A percentile compares a stretch with the other conserved stretches of the same genome.
Conservation (phyloP, 768 basidiomycete species). For the Brasilioporus rufonigricans region DNA sequence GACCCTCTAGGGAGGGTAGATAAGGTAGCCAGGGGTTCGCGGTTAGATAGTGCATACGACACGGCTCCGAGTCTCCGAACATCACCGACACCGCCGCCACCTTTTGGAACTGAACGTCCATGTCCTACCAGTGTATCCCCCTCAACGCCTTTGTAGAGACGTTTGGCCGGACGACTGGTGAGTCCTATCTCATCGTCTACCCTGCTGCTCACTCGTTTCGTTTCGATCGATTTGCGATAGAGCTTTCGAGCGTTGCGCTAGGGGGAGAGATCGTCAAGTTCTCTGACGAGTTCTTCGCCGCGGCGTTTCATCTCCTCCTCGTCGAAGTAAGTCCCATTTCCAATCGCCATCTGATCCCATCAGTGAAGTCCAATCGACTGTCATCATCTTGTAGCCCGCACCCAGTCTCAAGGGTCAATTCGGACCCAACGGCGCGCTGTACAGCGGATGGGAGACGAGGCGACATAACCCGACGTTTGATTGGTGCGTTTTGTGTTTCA, state of each 20-base stretch:
- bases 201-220: background rate
- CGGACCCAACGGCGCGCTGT: slow-evolving; percentile 92
- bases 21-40: too few relatives aligned
- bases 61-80: too few relatives aligned
- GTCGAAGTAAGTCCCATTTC: slow-evolving; percentile 56
- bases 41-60: too few relatives aligned
- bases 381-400: too few relatives aligned
- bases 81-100: background rate
- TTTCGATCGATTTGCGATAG: slow-evolving; percentile 37
- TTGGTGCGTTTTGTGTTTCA: slow-evolving; percentile 70
- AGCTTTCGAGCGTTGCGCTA: slow-evolving; percentile 83
- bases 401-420: slow-evolving; percentile 93
- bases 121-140: slow-evolving; percentile 45
- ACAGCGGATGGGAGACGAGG: slow-evolving; percentile 90
- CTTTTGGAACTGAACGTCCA: slow-evolving; percentile 16
- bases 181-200: background rate
- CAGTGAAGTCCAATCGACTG: background rate
- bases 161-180: slow-evolving; percentile 55
- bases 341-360: background rate
- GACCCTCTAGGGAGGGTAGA: too few relatives aligned
- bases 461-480: slow-evolving; percentile 88
- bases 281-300: slow-evolving; percentile 97
- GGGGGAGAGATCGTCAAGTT: slow-evolving; percentile 73
- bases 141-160: slow-evolving; percentile 45
- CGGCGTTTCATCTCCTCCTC: slow-evolving; percentile 77